These are phyloP conservation scores for Mentha longifolia DNA, from an alignment of 257 asterid genomes.

Conservation along the genomic window DNA sequence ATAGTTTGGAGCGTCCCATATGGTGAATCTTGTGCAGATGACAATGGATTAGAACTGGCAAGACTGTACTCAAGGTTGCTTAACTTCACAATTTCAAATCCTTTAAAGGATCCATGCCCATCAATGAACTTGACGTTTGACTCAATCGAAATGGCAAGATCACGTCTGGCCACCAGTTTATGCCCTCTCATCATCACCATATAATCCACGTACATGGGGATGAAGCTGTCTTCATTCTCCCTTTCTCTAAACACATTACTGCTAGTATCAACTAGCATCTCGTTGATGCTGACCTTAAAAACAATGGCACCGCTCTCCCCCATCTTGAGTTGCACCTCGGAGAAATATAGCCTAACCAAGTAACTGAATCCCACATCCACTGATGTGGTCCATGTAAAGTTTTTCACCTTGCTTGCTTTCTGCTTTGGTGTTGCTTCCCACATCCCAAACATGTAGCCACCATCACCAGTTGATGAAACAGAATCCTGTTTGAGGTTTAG, in stretches of 20 bases:
- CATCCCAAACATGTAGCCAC: constrained; percentile 33
- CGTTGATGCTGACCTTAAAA: constrained; percentile 40
- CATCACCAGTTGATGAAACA: constrained; percentile 37
- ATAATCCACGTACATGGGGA: constrained; percentile 29
- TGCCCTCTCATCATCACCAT: constrained; percentile 36
- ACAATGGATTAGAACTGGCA: background rate
- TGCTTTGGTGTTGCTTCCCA: constrained; percentile 34
- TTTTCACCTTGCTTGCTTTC: constrained; percentile 25
- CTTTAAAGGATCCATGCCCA: background rate
- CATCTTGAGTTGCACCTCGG: constrained; percentile 25
- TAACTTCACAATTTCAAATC: background rate
- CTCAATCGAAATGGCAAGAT: background rate
- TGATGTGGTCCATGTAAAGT: constrained; percentile 42
- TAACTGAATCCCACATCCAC: constrained; percentile 59
- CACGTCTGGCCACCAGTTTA: constrained; percentile 5
- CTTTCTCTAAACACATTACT: constrained; percentile 35
- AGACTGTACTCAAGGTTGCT: constrained; percentile 9
- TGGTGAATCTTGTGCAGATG: background rate
- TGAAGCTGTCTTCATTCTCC: constrained; percentile 32
- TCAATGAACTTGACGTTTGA: background rate
- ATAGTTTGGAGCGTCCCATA: background rate
- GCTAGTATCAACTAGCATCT: constrained; percentile 30
- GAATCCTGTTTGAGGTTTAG: constrained; percentile 40
- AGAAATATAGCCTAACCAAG: constrained; percentile 57
- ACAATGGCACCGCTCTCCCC: constrained; percentile 29